A percentile compares a stretch with the other conserved stretches of the same genome.
Evolutionary conservation across 352 stramenopile genomes (phyloP).

Genomic region (Pythium apleroticum): DNA sequence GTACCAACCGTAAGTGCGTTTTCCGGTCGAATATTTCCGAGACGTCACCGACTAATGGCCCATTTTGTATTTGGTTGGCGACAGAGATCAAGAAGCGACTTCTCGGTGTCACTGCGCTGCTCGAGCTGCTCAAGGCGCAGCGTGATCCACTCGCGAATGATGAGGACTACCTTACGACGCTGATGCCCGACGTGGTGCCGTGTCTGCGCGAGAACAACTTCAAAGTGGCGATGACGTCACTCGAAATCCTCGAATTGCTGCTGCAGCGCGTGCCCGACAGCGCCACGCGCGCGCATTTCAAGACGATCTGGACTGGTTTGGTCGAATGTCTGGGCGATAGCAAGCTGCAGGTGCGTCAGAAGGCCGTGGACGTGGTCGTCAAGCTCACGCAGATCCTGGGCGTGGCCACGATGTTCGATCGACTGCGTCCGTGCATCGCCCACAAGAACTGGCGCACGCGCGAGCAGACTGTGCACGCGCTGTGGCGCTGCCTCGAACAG

Average conservation of each 20-base stretch:
- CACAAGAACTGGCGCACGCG: constrained; percentile 88
- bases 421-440: constrained; percentile 32
- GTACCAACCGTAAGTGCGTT: constrained; percentile 45
- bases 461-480: constrained; percentile 71
- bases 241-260: constrained; percentile 65
- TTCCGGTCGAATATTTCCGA: not conserved
- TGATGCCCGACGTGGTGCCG: constrained; percentile 59
- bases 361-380: constrained; percentile 73
- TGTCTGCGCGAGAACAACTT: constrained; percentile 85
- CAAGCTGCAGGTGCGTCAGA: constrained; percentile 71
- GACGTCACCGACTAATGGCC: not conserved
- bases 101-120: constrained; percentile 55
- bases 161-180: constrained; percentile 36
- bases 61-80: constrained; percentile 3
- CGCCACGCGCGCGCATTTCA: constrained; percentile 53
- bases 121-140: constrained; percentile 41
- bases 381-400: constrained; percentile 63
- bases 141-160: constrained; percentile 25
- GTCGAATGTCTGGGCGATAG: constrained; percentile 77
- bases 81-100: constrained; percentile 86
- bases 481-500: constrained; percentile 62
- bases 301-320: constrained; percentile 65
- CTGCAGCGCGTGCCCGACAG: constrained; percentile 44
- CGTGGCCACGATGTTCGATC: constrained; percentile 54
- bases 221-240: constrained; percentile 65